Base-by-base conservation (phyloP, 1,284 basidiomycete species). In the Pascua guehoae region DNA sequence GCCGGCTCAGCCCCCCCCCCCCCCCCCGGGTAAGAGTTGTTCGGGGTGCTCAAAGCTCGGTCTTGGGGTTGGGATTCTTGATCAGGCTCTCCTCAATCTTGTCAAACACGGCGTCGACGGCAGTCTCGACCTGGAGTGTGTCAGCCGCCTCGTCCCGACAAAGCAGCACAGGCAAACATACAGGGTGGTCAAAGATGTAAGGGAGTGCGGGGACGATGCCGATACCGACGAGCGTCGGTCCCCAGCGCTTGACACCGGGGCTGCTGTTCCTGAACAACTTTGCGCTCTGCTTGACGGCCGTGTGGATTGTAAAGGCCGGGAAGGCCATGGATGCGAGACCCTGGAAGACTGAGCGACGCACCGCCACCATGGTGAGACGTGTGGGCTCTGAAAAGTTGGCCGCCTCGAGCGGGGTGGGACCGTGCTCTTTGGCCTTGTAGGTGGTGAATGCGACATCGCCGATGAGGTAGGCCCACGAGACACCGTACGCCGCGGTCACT, bases 391-490 rank as follows among this genome's bases (percentile, higher is more conserved):
- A 86, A 68, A 90, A 86, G 76, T 88, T 82, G 43, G 83, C 83
- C 9, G 87, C 86, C 77, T 92, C 88, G 40, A 86, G 72, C 1
- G 86, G 79, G 15, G 84, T 81, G 3, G 90, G 89, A 1, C 89
- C 89, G 47, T 81, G 81, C 58, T 85, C 80, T 63, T 86, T 83
- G 2, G 88, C 85, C 72, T 93, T 93, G 80, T 91, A 96, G 5
- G 90, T 86, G 70, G 94, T 91, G 75, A 91, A 95, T n/a, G 84
- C 82, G 42, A 95, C 91, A 70, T 96, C 93, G 49, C 89, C 90
- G 66, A 72, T 71, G 38, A 81, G 70, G 66, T 82, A 92, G 40
- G 88, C 74, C 91, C 91, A 95, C 0, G 89, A 91, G 57, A 93
- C 78, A 24, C 87, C 90, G 74, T 95, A 95, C 5, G 89, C 89